Conservation (phyloP, 2,329 filamentous ascomycete species). For the Sporothrix phasma region DNA sequence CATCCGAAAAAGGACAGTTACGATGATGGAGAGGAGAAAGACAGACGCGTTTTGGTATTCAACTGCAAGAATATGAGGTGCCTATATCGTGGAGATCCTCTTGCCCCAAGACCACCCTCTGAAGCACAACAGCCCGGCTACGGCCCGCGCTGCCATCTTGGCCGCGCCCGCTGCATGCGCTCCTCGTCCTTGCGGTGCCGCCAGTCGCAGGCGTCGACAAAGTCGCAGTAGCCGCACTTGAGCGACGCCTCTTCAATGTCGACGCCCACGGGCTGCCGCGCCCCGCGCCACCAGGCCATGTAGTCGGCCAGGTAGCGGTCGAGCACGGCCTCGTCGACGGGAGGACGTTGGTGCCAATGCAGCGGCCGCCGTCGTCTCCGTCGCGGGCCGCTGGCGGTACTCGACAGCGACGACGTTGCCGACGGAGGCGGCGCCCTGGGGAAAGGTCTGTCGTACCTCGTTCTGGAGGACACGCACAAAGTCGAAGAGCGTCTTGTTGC, state of each 20-base stretch:
- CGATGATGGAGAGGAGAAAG: too few relatives aligned
- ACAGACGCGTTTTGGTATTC: too few relatives aligned
- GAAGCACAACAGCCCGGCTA: too few relatives aligned
- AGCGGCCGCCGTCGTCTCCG: constrained; percentile 25
- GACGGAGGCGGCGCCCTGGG: constrained; percentile 37
- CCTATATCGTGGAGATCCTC: too few relatives aligned
- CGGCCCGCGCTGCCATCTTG: neutral
- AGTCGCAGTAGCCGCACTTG: constrained; percentile 80
- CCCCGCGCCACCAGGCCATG: constrained; percentile 78
- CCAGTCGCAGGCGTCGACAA: constrained; percentile 70
- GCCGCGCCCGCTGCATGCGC: constrained; percentile 20
- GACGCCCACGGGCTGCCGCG: constrained; percentile 62
- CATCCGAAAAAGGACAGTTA: too few relatives aligned
- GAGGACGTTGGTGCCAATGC: constrained; percentile 48
- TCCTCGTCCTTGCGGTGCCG: constrained; percentile 58
- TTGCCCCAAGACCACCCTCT: too few relatives aligned
- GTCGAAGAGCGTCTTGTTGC: constrained; percentile 39
- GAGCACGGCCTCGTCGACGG: constrained; percentile 55
- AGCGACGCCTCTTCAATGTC: constrained; percentile 67
- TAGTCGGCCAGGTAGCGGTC: constrained; percentile 56
- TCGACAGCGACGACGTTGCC: constrained; percentile 44
- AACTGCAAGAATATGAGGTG: too few relatives aligned
- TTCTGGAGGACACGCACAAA: constrained; percentile 36
- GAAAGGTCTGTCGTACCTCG: constrained; percentile 44
- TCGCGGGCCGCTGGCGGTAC: constrained; percentile 31